These are phyloP conservation scores for Annulohypoxylon truncatum DNA, from an alignment of 2,329 filamentous ascomycete species.

Conservation along the genomic window DNA sequence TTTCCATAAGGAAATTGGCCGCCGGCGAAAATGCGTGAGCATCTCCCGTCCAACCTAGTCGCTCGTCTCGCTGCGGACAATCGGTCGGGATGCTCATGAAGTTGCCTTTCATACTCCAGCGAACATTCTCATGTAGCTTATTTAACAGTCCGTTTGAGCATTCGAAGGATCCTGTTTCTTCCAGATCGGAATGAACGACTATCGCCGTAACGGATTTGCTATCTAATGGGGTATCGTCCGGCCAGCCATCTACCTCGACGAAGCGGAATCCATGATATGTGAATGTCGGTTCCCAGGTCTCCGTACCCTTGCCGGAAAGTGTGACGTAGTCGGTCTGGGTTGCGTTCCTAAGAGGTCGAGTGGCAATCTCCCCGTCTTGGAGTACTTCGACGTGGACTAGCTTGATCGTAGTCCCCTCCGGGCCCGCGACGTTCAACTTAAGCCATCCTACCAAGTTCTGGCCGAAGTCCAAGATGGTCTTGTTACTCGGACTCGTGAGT, in stretches of 20 bases:
- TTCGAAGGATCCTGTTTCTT: slow-evolving; percentile 60
- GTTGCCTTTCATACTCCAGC: slow-evolving; percentile 69
- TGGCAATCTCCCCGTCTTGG: slow-evolving; percentile 55
- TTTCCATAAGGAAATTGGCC: slow-evolving; percentile 66
- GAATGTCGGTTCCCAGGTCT: slow-evolving; percentile 61
- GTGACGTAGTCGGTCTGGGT: slow-evolving; percentile 41
- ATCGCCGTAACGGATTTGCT: slow-evolving; percentile 48
- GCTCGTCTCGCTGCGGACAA: slow-evolving; percentile 59
- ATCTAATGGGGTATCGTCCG: slow-evolving; percentile 46
- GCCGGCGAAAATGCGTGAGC: slow-evolving; percentile 59
- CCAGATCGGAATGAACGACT: slow-evolving; percentile 65
- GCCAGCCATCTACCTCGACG: slow-evolving; percentile 58
- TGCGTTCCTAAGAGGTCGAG: slow-evolving; percentile 43
- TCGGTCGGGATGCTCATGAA: slow-evolving; percentile 69
- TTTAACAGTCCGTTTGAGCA: slow-evolving; percentile 65
- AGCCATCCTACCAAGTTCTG: slow-evolving; percentile 62
- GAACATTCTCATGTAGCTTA: slow-evolving; percentile 64
- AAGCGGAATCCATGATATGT: slow-evolving; percentile 66
- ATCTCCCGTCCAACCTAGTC: slow-evolving; percentile 63
- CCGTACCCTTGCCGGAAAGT: slow-evolving; percentile 61
- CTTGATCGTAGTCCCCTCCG: slow-evolving; percentile 55
- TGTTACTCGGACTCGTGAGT: slow-evolving; percentile 53
- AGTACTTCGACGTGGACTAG: slow-evolving; percentile 67
- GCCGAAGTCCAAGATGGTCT: slow-evolving; percentile 62
- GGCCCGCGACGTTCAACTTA: slow-evolving; percentile 49